These are phyloP conservation scores for Vitis hybrid DNA, from an alignment of 177 flowering plant genomes.

Conservation along the genomic window DNA sequence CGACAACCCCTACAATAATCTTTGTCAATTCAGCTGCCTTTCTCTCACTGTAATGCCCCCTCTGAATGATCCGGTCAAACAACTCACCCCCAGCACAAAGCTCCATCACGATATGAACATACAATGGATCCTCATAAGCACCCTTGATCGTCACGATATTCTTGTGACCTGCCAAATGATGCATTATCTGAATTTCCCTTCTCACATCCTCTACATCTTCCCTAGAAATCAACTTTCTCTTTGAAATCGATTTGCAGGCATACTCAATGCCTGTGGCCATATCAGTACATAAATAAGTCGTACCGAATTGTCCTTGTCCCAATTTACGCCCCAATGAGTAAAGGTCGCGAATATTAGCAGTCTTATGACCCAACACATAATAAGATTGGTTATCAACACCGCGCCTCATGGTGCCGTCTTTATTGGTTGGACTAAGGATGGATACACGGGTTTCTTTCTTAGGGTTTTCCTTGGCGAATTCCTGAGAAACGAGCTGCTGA, in stretches of 20 bases:
- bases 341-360: slow-evolving; percentile 81
- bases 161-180: slow-evolving; percentile 94
- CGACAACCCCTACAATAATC: slow-evolving; percentile 95
- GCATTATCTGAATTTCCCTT: slow-evolving; percentile 99
- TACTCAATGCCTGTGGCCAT: slow-evolving; percentile 65
- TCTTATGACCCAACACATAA: slow-evolving; percentile 83
- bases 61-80: slow-evolving; percentile 93
- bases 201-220: slow-evolving; percentile 98
- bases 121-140: slow-evolving; percentile 86
- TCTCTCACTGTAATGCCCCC: slow-evolving; percentile 95
- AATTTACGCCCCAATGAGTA: slow-evolving; percentile 80
- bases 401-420: slow-evolving; percentile 59
- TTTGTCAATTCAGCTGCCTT: slow-evolving; percentile 96
- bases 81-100: slow-evolving; percentile 92
- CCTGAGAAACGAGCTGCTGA: slow-evolving; percentile 38
- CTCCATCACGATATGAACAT: slow-evolving; percentile 98
- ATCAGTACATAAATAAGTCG: slow-evolving; percentile 84
- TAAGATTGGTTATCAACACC: slow-evolving; percentile 56
- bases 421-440: slow-evolving; percentile 28
- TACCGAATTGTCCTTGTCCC: slow-evolving; percentile 98
- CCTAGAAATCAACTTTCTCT: slow-evolving; percentile 89
- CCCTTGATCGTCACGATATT: slow-evolving; percentile 92
- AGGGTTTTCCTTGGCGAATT: slow-evolving; percentile 41
- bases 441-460: slow-evolving; percentile 29
- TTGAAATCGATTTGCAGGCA: slow-evolving; percentile 94